These are phyloP conservation scores for Aspergillus carbonarius DNA, from an alignment of 2,329 filamentous ascomycete species.

Conservation along the genomic window DNA sequence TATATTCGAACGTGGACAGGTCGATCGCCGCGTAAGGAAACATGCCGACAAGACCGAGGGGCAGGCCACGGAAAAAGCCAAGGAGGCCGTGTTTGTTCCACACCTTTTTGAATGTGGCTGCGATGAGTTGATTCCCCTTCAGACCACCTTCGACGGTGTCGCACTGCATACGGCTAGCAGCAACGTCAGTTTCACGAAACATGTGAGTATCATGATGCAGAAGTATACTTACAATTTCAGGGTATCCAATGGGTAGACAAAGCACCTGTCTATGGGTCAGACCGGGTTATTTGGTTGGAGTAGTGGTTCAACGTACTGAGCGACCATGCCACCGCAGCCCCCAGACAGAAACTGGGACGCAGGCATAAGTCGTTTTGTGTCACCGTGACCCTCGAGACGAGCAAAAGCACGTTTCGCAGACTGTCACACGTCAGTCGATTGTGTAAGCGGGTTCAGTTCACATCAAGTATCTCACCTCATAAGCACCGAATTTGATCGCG, in stretches of 20 bases:
- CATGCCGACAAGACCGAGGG: conserved; percentile 92
- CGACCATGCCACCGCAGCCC: conserved; percentile 88
- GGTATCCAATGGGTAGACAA: conserved; percentile 87
- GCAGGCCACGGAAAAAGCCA: conserved; percentile 85
- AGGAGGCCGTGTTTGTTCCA: conserved; percentile 70
- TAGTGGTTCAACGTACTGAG: conserved; percentile 64
- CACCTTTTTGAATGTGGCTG: conserved; percentile 83
- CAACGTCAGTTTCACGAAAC: conserved; percentile 10
- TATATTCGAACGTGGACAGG: conserved; percentile 88
- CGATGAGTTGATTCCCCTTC: conserved; percentile 77
- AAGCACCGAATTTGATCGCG: conserved; percentile 96
- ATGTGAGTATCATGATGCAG: not conserved
- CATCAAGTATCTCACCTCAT: conserved; percentile 60
- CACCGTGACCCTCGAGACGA: conserved; percentile 80
- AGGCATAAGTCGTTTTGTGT: conserved; percentile 74
- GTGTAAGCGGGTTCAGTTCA: not conserved
- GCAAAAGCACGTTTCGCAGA: conserved; percentile 86
- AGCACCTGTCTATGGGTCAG: conserved; percentile 59
- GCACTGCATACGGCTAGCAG: conserved; percentile 79
- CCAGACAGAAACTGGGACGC: conserved; percentile 89
- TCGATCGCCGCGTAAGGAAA: conserved; percentile 98
- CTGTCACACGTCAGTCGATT: conserved; percentile 37
- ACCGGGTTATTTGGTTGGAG: conserved; percentile 1
- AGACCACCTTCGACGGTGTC: conserved; percentile 85
- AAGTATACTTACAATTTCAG: conserved; percentile 54